Conservation (phyloP, 495 filamentous ascomycete species). For the Penicillium canescens region DNA sequence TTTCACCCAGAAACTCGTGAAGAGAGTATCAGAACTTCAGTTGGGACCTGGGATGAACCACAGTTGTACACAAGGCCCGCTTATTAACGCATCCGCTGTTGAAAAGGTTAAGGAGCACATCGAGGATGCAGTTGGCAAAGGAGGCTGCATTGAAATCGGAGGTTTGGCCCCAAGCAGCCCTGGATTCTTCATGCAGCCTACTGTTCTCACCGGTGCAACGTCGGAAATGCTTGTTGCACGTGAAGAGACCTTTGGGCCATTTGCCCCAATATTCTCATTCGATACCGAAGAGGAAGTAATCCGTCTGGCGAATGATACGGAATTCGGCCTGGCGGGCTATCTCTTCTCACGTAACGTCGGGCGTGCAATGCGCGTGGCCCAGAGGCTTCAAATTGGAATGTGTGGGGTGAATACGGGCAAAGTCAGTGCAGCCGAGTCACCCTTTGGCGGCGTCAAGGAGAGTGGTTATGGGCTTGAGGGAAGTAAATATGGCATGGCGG, state of each 20-base stretch:
- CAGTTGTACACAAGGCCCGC: constrained; percentile 68
- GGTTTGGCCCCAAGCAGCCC: too few species aligned
- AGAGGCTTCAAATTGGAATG: constrained; percentile 28
- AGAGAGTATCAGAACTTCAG: too few species aligned
- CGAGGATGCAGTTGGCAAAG: constrained; percentile 61
- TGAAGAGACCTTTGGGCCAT: constrained; percentile 36
- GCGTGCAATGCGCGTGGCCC: constrained; percentile 20
- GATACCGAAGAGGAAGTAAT: constrained; percentile 28
- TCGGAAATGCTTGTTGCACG: constrained; percentile 34
- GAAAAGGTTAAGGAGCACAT: constrained; percentile 71
- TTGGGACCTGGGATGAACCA: constrained; percentile 64
- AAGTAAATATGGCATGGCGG: constrained; percentile 47
- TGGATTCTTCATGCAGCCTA: too few species aligned
- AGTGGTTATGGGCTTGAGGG: constrained; percentile 53
- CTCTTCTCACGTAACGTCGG: constrained; percentile 27
- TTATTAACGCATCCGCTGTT: constrained; percentile 70
- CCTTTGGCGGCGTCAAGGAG: constrained; percentile 54
- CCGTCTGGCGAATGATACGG: constrained; percentile 23
- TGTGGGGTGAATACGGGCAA: constrained; percentile 35
- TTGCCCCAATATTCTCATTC: constrained; percentile 27
- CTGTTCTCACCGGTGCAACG: constrained; percentile 65
- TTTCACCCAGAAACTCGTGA: too few species aligned
- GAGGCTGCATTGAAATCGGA: too few species aligned
- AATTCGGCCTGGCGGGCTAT: constrained; percentile 33
- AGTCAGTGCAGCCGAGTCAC: constrained; percentile 28